phyloP scores from a whole-genome alignment of 495 filamentous ascomycete species.

The Talaromyces borbonicus region DNA sequence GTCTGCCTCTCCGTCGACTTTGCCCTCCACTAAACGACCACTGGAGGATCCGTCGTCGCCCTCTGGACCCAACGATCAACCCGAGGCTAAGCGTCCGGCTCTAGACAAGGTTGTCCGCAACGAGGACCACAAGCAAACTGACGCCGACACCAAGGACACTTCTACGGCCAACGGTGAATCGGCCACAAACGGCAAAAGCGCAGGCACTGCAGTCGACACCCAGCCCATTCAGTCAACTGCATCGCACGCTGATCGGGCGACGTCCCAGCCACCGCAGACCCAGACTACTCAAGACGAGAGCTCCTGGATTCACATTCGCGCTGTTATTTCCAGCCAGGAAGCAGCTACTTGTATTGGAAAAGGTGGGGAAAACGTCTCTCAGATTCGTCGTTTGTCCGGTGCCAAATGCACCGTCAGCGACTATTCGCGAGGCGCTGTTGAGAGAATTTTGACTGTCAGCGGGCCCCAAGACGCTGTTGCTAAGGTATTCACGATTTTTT shows the following conservation, averaged over 20 bases:
- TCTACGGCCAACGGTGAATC: slow-evolving; percentile 50
- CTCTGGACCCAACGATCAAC: slow-evolving; percentile 80
- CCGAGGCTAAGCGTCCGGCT: slow-evolving; percentile 92
- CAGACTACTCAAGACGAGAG: slow-evolving; percentile 70
- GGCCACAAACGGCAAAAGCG: slow-evolving; percentile 47
- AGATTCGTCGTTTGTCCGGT: slow-evolving; percentile 81
- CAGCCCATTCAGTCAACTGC: slow-evolving; percentile 61
- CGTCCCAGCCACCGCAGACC: slow-evolving; percentile 40
- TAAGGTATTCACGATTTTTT: slow-evolving; percentile 54
- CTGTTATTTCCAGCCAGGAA: slow-evolving; percentile 92
- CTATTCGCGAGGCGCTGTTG: slow-evolving; percentile 90
- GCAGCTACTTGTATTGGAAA: slow-evolving; percentile 97
- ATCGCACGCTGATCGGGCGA: slow-evolving; percentile 43
- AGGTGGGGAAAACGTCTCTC: slow-evolving; percentile 94
- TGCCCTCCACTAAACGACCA: slow-evolving; percentile 76
- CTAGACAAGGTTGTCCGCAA: slow-evolving; percentile 79
- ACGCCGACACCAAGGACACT: slow-evolving; percentile 46
- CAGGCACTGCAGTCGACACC: slow-evolving; percentile 27
- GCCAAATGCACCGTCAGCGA: slow-evolving; percentile 98
- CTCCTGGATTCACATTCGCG: slow-evolving; percentile 90
- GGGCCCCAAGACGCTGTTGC: slow-evolving; percentile 91
- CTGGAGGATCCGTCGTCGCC: slow-evolving; percentile 95
- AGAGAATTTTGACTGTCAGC: slow-evolving; percentile 94
- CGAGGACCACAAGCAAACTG: slow-evolving; percentile 31
- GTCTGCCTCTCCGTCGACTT: slow-evolving; percentile 54